Conservation (phyloP, 805 yeast genomes). For the Yarrowia sp. region DNA sequence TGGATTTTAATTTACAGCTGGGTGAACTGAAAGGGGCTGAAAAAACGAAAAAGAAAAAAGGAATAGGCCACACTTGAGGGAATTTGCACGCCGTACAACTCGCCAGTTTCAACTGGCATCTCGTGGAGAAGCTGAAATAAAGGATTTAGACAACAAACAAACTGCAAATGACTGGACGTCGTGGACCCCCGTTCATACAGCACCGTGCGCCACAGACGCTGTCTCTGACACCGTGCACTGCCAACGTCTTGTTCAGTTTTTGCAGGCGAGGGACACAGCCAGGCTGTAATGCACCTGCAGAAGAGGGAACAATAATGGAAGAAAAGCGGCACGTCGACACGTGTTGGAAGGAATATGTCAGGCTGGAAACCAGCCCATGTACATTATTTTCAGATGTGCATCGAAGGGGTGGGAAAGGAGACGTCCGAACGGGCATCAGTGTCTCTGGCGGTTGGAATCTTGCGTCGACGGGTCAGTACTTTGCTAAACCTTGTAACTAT, state of each 20-base stretch:
- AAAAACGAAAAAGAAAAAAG: neutral
- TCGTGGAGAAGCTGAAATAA: neutral
- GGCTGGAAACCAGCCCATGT: no score
- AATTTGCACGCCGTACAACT: slow-evolving; percentile 14
- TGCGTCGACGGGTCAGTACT: neutral
- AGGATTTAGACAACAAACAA: neutral
- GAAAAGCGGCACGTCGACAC: no score
- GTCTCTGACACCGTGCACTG: neutral
- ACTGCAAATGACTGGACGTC: neutral
- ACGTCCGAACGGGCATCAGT: no score
- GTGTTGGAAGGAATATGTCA: no score
- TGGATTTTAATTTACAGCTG: neutral
- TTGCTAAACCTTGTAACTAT: neutral
- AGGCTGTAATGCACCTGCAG: neutral
- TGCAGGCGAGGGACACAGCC: no score
- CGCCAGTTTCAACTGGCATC: no score
- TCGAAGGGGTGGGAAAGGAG: no score
- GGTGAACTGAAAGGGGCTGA: neutral
- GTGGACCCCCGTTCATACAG: no score
- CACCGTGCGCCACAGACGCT: neutral
- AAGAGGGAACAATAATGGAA: neutral
- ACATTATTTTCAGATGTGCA: no score
- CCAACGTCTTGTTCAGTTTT: neutral
- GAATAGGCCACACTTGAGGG: neutral
- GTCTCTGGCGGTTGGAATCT: neutral